Evolutionary conservation across 306 rosid species (phyloP), one percentile per base, ranked within the genome.

Genomic region (Rosa lucieae): DNA sequence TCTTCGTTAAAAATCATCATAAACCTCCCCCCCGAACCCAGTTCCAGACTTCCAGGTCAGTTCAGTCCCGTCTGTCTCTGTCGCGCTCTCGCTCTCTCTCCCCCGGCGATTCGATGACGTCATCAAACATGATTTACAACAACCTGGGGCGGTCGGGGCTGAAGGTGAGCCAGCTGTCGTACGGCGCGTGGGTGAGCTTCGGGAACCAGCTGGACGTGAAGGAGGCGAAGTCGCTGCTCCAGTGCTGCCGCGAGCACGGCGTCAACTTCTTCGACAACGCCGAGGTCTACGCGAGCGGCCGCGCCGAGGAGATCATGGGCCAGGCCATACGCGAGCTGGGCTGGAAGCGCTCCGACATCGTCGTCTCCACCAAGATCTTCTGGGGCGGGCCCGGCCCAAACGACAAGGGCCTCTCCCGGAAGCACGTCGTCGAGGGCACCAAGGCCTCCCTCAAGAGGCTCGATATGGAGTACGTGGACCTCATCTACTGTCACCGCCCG

Each of bases 251-350:
- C 13, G 97, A 96, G 74, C 61, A 85, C 80, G 99, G 99, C 77
- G 99, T 96, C 12, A 96, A 96, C 82, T 96, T 96, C 96, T 96
- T 96, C 93, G 99, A 96, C 91, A 96, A 96, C 87, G 99, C 99
- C 20, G 99, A 96, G 83, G 96, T 96, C 72, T 96, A 93, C 86
- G 99, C 99, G 23, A 91, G 89, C 59, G 99, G 99, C 20, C 84
- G 99, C 0, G 98, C 99, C 1, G 99, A 96, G 80, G 99, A 96
- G 86, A 96, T 96, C 88, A 96, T 96, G 99, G 99, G 99, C 0
- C 99, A 96, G 63, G 96, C 99, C 37, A 88, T 96, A 13, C 90
- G 98, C 0, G 96, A 90, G 63, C 89, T 96, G 1, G 99, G 98
- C 0, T 96, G 99, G 99, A 92, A 90, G 82, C 89, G 99, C 9